These are phyloP conservation scores for Colletotrichum viniferum DNA, from an alignment of 2,329 filamentous ascomycete genomes.

Conservation along the genomic window DNA sequence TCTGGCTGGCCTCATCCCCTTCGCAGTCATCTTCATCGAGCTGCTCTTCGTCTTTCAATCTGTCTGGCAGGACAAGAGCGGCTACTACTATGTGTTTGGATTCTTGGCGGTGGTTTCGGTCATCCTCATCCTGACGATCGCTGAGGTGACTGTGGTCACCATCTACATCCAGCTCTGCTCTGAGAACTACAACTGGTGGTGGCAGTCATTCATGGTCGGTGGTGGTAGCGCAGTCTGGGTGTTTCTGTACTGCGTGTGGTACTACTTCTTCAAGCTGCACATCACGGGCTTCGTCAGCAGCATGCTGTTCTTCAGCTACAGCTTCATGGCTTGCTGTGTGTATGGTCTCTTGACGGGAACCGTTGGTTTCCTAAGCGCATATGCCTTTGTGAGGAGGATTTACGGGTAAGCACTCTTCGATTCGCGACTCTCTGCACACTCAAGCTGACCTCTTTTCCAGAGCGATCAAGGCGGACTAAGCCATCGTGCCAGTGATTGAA, in stretches of 20 bases:
- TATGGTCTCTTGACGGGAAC: slow-evolving; percentile 85
- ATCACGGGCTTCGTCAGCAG: slow-evolving; percentile 81
- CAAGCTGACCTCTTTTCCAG: slow-evolving; percentile 31
- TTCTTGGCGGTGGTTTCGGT: slow-evolving; percentile 77
- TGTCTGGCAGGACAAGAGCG: slow-evolving; percentile 88
- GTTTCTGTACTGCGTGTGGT: slow-evolving; percentile 83
- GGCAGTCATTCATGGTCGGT: slow-evolving; percentile 84
- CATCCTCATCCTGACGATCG: slow-evolving; percentile 76
- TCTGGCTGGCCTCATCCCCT: slow-evolving; percentile 79
- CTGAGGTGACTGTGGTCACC: slow-evolving; percentile 83
- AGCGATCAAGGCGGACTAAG: slow-evolving; percentile 56
- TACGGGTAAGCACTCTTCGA: slow-evolving; percentile 65
- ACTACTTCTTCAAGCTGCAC: slow-evolving; percentile 80
- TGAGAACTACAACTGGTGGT: slow-evolving; percentile 93
- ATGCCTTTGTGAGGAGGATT: slow-evolving; percentile 82
- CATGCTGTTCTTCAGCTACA: slow-evolving; percentile 85
- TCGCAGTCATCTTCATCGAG: slow-evolving; percentile 88
- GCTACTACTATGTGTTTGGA: slow-evolving; percentile 91
- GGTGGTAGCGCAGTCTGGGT: slow-evolving; percentile 81
- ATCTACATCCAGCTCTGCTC: slow-evolving; percentile 83
- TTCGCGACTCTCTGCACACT: neutral
- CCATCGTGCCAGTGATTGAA: neutral
- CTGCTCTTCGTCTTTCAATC: slow-evolving; percentile 87
- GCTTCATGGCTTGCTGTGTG: slow-evolving; percentile 78
- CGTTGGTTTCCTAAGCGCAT: slow-evolving; percentile 82